Base-by-base conservation (phyloP, 129 eudicot species). In the Erigeron canadensis region DNA sequence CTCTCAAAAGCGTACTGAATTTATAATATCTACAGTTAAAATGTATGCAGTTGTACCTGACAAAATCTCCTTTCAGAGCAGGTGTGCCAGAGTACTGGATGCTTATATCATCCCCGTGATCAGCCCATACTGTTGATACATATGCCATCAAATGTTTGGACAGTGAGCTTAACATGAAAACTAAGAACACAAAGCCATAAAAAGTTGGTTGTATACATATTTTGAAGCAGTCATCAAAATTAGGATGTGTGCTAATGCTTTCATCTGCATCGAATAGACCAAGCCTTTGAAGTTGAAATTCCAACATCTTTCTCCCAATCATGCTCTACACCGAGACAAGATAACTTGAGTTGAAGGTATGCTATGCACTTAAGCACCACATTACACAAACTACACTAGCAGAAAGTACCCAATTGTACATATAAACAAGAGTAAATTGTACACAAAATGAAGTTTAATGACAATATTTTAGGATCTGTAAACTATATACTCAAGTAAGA, bases 31-130 rank as follows among this genome's bases (percentile, higher is more conserved):
- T 18, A 61, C 13, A 2, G 11, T 58, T 48, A 11, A 63, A 39
- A 42, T 64, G 18, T 15, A 63, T 40, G 50, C 16, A 63, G 50
- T 17, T 38, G 23, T 80, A 87, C 97, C 97, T 91, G 71, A 91
- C 97, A 85, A 87, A 91, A 74, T 91, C 97, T 75, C 97, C 96
- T 84, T 91, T 91, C 28, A 91, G 55, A 38, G 97, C 96, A 42
- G 96, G 91, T 63, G 97, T 88, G 46, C 97, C 97, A 75, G 96
- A 84, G 83, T 91, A 91, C 84, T 91, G 97, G 63, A 86, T 91
- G 83, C 97, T 91, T 67, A 91, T 67, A 46, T 91, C 97, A 83
- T 91, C 97, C 56, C 97, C 97, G 51, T 91, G 97, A 77, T 86
- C 83, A 69, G 96, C 97, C 97, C 97, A 91, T 72, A 91, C 97